A percentile compares a stretch with the other conserved stretches of the same genome.
These are phyloP conservation scores for Colletotrichum higginsianum DNA, from an alignment of 2,329 filamentous ascomycete genomes.

Conservation along the genomic window DNA sequence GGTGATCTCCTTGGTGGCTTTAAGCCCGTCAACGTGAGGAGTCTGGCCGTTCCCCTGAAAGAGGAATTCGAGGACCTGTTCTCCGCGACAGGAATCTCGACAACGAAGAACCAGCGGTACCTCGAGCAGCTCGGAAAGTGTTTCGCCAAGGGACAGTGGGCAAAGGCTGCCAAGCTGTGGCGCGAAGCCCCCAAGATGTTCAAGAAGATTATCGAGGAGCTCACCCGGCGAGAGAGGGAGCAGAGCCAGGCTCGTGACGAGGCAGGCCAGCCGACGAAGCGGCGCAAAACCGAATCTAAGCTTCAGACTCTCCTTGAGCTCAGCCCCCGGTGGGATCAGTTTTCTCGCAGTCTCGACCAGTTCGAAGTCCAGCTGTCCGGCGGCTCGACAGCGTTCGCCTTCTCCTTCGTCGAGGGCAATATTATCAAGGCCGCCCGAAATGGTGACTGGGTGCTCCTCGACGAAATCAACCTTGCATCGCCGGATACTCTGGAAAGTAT, in stretches of 20 bases:
- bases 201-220: constrained; percentile 74
- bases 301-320: constrained; percentile 73
- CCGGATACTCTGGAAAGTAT: constrained; percentile 96
- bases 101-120: constrained; percentile 89
- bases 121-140: constrained; percentile 85
- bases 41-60: constrained; percentile 88
- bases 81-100: constrained; percentile 85
- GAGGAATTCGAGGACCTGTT: constrained; percentile 96
- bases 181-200: constrained; percentile 92
- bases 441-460: constrained; percentile 95
- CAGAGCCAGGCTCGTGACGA: constrained; percentile 52
- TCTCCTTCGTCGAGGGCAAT: constrained; percentile 96
- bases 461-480: constrained; percentile 97
- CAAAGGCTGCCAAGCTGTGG: constrained; percentile 88
- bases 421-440: constrained; percentile 96
- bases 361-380: constrained; percentile 85
- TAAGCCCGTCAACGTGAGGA: constrained; percentile 94
- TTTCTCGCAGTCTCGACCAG: constrained; percentile 80
- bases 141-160: constrained; percentile 88
- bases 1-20: constrained; percentile 97
- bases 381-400: constrained; percentile 84
- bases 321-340: constrained; percentile 82
- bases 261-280: constrained; percentile 77
- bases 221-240: constrained; percentile 62
- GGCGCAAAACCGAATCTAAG: constrained; percentile 76